Conservation (phyloP, 305 asterid genomes). For the Plantago rigida region DNA sequence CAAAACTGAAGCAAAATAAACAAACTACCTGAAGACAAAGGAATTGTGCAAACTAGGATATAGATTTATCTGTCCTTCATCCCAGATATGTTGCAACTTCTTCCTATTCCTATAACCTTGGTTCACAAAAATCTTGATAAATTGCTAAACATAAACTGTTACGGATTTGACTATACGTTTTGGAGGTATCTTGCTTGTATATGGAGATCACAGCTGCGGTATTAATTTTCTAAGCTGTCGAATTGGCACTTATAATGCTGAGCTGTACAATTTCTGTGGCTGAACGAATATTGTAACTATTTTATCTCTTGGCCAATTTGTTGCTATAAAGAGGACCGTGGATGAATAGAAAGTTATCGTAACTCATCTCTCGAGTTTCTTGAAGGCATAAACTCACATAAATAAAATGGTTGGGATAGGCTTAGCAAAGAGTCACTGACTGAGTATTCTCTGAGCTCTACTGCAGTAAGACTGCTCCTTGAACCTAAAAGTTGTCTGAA, state of each 20-base stretch:
- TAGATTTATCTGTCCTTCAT: neutral
- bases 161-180: too few species aligned
- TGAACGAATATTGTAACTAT: neutral
- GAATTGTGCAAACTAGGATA: too few species aligned
- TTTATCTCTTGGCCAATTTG: neutral
- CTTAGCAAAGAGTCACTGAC: neutral
- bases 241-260: neutral
- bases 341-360: neutral
- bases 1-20: too few species aligned
- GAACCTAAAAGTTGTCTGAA: neutral
- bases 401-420: neutral
- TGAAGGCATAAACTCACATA: neutral
- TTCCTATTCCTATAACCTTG: too few species aligned
- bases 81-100: neutral
- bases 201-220: slow-evolving; percentile 10
- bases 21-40: neutral
- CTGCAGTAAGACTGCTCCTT: neutral
- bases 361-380: neutral
- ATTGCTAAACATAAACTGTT: too few species aligned
- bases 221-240: slow-evolving; percentile 2
- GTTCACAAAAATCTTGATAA: too few species aligned
- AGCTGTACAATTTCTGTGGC: slow-evolving; percentile 9
- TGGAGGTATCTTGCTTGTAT: slow-evolving; percentile 1
- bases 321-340: neutral
- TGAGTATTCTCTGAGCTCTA: neutral